Evolutionary conservation across 768 basidiomycete genomes (phyloP).

Genomic region (Psilocybe subaeruginosa): DNA sequence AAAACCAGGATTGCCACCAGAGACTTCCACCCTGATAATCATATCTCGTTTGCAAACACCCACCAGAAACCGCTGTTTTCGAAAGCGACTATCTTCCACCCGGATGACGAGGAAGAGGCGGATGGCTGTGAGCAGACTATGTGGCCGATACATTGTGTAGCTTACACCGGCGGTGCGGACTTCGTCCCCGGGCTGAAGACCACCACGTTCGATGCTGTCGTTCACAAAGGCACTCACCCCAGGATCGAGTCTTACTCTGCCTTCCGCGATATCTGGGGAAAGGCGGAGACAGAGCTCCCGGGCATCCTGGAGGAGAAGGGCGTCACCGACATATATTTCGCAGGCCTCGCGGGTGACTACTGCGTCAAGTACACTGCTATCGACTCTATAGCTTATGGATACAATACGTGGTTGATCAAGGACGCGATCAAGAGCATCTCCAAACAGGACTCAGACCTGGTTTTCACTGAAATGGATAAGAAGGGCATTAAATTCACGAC

Average conservation of each 20-base stretch:
- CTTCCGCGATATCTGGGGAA: slow-evolving; percentile 63
- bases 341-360: slow-evolving; percentile 78
- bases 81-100: slow-evolving; percentile 44
- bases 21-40: slow-evolving; percentile 61
- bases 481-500: slow-evolving; percentile 33
- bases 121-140: slow-evolving; percentile 53
- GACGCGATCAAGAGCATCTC: slow-evolving; percentile 52
- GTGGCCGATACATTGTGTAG: slow-evolving; percentile 85
- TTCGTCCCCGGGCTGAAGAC: slow-evolving; percentile 57
- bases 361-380: slow-evolving; percentile 68
- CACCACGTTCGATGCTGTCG: slow-evolving; percentile 41
- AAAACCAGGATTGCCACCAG: slow-evolving; percentile 53
- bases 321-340: slow-evolving; percentile 63
- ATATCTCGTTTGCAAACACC: slow-evolving; percentile 72
- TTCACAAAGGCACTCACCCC: slow-evolving; percentile 57
- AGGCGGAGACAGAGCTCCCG: slow-evolving; percentile 50
- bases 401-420: slow-evolving; percentile 51
- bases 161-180: slow-evolving; percentile 58
- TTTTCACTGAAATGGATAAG: slow-evolving; percentile 39
- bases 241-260: slow-evolving; percentile 83
- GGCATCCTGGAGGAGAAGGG: slow-evolving; percentile 38
- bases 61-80: slow-evolving; percentile 38
- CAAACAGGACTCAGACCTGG: slow-evolving; percentile 22
- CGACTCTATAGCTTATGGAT: slow-evolving; percentile 52
- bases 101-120: slow-evolving; percentile 34